Base-by-base conservation (phyloP, 108 stramenopile species). In the Stephanodiscus triporus region DNA sequence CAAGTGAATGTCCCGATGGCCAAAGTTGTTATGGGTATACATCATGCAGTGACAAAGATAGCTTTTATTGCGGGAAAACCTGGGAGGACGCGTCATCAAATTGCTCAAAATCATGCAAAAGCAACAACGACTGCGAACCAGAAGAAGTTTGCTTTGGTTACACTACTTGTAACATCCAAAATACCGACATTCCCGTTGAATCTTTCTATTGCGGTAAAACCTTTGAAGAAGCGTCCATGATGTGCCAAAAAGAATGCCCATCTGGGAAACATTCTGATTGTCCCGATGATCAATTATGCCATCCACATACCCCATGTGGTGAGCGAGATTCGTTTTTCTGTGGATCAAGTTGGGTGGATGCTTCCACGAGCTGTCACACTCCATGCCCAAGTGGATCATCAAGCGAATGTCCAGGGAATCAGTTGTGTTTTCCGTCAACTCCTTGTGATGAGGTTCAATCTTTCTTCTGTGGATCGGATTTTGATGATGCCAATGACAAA, bases 1-100 rank as follows among this genome's bases (percentile, higher is more conserved):
- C 86, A 4, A 30, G 37, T 19, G 87, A 88, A 23, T 95, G 94
- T 75, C 94, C 94, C 0, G 78, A 73, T 17, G 88, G 81, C 19
- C 84, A 92, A 77, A 88, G 76, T 47, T 95, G 94, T 72, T 92
- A 87, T 71, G 91, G 91, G 43, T 90, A 89, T 60, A 92, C 91
- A 4, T 77, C 94, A 11, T 92, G 94, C 64, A 84, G 88, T 65
- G 68, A 81, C 62, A 42, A 68, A 38, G 69, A 76, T 22, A 76
- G 65, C 40, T 82, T 82, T 65, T 82, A 58, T 40, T 82, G 81
- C 53, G 81, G 81, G 2, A 72, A 63, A 13, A 72, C 57, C 42
- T 82, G 81, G 81, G 81, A 82, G 38, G 74, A 82, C 43, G 81
- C 81, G 22, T 57, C 81, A 17, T 57, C 75, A 0, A 66, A 45